phyloP scores from a whole-genome alignment of 164 flowering plant genomes.

The Liriodendron chinense region DNA sequence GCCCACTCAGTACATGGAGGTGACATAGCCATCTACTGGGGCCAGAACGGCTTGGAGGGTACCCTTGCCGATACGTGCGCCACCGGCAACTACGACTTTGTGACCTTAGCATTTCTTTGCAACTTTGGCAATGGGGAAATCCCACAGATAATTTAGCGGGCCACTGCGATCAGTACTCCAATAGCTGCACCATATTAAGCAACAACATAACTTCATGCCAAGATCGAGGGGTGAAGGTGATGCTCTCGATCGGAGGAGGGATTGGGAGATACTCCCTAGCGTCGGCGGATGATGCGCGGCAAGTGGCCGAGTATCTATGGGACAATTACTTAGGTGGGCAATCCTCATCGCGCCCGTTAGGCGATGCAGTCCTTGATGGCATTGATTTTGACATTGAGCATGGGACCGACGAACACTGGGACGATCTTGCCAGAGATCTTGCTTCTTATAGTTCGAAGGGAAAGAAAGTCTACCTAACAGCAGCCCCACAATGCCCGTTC shows the following conservation, averaged over 20 bases:
- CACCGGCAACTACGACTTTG: constrained; percentile 6
- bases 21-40: constrained; percentile 17
- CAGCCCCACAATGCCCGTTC: constrained; percentile 11
- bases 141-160: constrained; percentile 11
- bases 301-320: constrained; percentile 7
- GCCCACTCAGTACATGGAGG: neutral
- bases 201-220: constrained; percentile 8
- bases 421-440: neutral
- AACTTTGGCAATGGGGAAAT: constrained; percentile 5
- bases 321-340: constrained; percentile 8
- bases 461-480: constrained; percentile 6
- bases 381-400: constrained; percentile 4
- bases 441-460: neutral
- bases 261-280: constrained; percentile 8
- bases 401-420: neutral
- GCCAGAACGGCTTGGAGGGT: constrained; percentile 14
- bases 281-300: constrained; percentile 3
- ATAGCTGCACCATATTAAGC: constrained; percentile 7
- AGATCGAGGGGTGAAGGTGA: constrained; percentile 1
- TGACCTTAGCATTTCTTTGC: constrained; percentile 9
- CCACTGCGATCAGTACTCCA: constrained; percentile 8
- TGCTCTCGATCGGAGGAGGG: constrained; percentile 3
- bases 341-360: neutral
- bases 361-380: neutral
- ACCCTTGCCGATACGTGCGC: constrained; percentile 16